Conservation (phyloP, 257 asterid species). For the Capsicum chinense region DNA sequence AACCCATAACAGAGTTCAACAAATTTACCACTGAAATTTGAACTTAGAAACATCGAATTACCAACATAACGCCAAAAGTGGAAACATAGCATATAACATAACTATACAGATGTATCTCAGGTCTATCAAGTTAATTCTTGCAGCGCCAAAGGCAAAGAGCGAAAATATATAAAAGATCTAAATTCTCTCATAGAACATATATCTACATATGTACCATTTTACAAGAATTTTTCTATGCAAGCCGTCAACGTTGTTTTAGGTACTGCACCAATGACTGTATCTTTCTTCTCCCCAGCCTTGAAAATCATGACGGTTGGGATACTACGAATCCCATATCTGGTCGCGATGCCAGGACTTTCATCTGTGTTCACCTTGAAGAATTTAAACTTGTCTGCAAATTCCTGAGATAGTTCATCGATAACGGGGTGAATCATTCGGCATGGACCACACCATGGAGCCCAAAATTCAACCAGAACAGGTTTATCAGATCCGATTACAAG, state of each 20-base stretch:
- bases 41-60: too few relatives aligned
- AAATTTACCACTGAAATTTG: too few relatives aligned
- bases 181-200: constrained; percentile 34
- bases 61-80: not conserved
- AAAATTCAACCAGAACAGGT: constrained; percentile 89
- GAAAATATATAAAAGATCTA: constrained; percentile 5
- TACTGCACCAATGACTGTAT: constrained; percentile 88
- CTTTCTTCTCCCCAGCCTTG: constrained; percentile 87
- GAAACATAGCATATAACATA: constrained; percentile 25
- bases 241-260: constrained; percentile 71
- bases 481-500: constrained; percentile 53
- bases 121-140: constrained; percentile 39
- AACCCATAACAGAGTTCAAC: too few relatives aligned
- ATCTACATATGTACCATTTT: constrained; percentile 37
- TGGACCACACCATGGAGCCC: constrained; percentile 99
- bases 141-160: constrained; percentile 37
- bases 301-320: constrained; percentile 92
- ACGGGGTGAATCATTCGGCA: constrained; percentile 92
- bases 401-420: constrained; percentile 77
- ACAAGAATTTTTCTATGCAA: constrained; percentile 80
- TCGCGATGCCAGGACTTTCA: constrained; percentile 75
- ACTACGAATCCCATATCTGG: constrained; percentile 85
- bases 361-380: constrained; percentile 95
- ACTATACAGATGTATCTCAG: constrained; percentile 62
- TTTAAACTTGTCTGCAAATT: constrained; percentile 71